Evolutionary conservation across 2,329 filamentous ascomycete species (phyloP).

Genomic region (Ceratocystis albifundus): DNA sequence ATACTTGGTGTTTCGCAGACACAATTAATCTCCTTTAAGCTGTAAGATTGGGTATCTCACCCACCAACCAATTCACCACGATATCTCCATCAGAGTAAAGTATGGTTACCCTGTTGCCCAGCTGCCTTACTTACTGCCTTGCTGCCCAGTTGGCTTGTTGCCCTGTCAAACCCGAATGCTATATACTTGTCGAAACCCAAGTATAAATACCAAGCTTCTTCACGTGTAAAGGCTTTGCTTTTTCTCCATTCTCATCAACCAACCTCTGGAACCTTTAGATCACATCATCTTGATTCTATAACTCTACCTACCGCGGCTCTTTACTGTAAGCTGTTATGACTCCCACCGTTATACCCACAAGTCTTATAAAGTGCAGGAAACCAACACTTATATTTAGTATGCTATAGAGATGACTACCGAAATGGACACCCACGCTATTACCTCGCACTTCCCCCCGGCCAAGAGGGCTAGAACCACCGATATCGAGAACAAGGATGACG

Average conservation of each 20-base stretch:
- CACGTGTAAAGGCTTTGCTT: background rate
- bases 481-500: background rate
- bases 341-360: background rate
- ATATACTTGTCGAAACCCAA: background rate
- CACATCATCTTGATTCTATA: too few species aligned
- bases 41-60: background rate
- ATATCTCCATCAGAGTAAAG: background rate
- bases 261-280: background rate
- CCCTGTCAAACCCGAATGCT: background rate
- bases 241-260: background rate
- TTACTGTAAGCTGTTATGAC: background rate
- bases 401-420: background rate
- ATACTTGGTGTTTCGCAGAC: background rate
- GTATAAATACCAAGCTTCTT: constrained; percentile 1
- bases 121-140: too few species aligned
- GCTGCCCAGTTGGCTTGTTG: background rate
- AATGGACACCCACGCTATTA: background rate
- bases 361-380: background rate
- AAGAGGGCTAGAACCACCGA: constrained; percentile 1
- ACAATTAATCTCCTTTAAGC: background rate
- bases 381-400: background rate
- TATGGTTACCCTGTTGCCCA: too few species aligned
- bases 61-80: background rate
- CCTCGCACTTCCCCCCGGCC: constrained; percentile 6
- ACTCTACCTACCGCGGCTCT: too few species aligned